Evolutionary conservation across 2,329 filamentous ascomycete genomes (phyloP), one percentile per base, ranked within the genome.

Genomic region (Phialemoniopsis sp.): DNA sequence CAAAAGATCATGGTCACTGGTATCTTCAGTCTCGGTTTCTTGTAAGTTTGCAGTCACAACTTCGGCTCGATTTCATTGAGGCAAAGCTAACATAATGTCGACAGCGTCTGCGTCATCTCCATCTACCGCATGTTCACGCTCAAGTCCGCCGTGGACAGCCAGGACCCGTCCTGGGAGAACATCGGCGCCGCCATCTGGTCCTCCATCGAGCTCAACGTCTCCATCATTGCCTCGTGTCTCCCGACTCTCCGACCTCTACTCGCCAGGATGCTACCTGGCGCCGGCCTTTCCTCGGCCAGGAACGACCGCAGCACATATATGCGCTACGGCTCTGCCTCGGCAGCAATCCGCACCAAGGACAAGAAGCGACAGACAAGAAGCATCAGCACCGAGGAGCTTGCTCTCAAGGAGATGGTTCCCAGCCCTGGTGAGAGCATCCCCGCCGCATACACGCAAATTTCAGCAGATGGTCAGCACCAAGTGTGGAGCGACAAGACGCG

Each of bases 101-200:
- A 12, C 38, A 60, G 58, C 40, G 53, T 56, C 12, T 56, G 57
- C 41, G 51, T 59, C 34, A 54, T 61, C 30, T 61, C 58, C 16
- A 46, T 59, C 37, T 51, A 54, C 38, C 56, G 58, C 43, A 48
- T 61, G 29, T 54, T 55, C 40, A 57, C 56, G 18, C 55, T 61
- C 30, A 50, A 45, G 19, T 40, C 40, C 9, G 51, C 51, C n/a
- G 53, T 53, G 42, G 37, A 43, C 37, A 53, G 48, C 31, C 16
- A 49, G 32, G 57, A 59, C 40, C 50, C 56, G 4, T 52, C 55
- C 2, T 60, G 55, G 56, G 51, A 57, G 40, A 55, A 58, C 40
- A 51, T 53, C 18, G 48, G 48, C 34, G 55, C 55, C 4, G 54
- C 54, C 26, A 49, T 55, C 35, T 60, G 57, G 57, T 59, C 57